Evolutionary conservation across 805 yeast genomes (phyloP), one percentile per base, ranked within the genome.

Genomic region (Lipomyces oligophaga): DNA sequence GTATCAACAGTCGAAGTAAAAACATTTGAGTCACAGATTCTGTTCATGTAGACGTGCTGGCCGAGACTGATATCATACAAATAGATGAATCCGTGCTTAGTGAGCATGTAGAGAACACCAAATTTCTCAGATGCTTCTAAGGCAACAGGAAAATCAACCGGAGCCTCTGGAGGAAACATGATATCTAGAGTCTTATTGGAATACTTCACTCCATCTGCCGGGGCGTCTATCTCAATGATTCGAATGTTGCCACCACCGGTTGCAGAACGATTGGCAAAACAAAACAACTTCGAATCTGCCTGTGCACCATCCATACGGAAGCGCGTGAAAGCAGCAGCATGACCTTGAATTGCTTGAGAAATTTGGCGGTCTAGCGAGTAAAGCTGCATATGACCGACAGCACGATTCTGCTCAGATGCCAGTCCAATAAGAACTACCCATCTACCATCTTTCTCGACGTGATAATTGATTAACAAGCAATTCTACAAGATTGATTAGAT

Each of bases 351-450:
- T 18, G 95, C 89, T 71, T 93, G 99, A 11, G 97, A 89, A 32
- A 90, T 85, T 63, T 85, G 84, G 70, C 97, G 81, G 43, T 82
- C 79, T 65, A 83, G 84, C 50, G 95, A 84, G 69, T 73, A 93
- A 54, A 93, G 78, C 72, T 93, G 99, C 65, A 90, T 85, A 69
- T 86, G 94, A 64, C 99, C 99, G 27, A 87, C 96, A 58, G 93
- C 86, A 61, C 94, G 80, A 56, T 95, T 95, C 58, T 83, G 83
- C 63, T 87, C 96, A 68, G 88, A 96, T 27, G 94, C 82, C 62
- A 93, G 88, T 60, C 98, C 99, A 52, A 86, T 87, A 47, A 89
- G 77, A 19, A 96, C 96, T 67, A 87, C 83, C 99, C 99, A 93
- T 61, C 85, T 83, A 46, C 80, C 75, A 55, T 77, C 81, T 20